These are phyloP conservation scores for Trichophyton mentagrophytes DNA, from an alignment of 2,329 filamentous ascomycete genomes.

Conservation along the genomic window DNA sequence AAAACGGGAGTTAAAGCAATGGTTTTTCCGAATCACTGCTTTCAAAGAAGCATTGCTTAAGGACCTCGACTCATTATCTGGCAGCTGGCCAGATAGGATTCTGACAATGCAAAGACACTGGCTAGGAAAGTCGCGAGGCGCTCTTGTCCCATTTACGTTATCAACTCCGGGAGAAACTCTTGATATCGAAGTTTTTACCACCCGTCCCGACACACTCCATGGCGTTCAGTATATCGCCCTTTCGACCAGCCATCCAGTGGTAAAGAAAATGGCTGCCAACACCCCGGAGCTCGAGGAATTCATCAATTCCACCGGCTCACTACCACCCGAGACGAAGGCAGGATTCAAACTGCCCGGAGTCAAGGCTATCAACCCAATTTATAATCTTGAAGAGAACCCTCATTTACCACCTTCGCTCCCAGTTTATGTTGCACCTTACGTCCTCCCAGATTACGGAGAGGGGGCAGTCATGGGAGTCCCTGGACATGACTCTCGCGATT, in stretches of 20 bases:
- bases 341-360: constrained; percentile 56
- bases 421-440: constrained; percentile 72
- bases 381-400: constrained; percentile 41
- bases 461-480: constrained; percentile 89
- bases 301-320: constrained; percentile 42
- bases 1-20: constrained; percentile 67
- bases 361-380: constrained; percentile 52
- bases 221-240: constrained; percentile 77
- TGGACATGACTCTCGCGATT: constrained; percentile 66
- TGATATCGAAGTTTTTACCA: constrained; percentile 65
- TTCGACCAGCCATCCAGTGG: constrained; percentile 59
- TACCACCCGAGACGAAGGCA: constrained; percentile 44
- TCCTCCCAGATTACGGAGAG: constrained; percentile 71
- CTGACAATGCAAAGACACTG: constrained; percentile 75
- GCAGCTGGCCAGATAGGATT: constrained; percentile 71
- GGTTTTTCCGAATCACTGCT: constrained; percentile 76
- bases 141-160: constrained; percentile 58
- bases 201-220: constrained; percentile 72
- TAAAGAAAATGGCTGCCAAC: constrained; percentile 45
- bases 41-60: constrained; percentile 61
- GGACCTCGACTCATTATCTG: constrained; percentile 55
- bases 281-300: constrained; percentile 55
- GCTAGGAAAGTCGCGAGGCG: constrained; percentile 68
- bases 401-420: constrained; percentile 41
- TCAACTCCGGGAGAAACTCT: constrained; percentile 24